Percentiles rank a stretch among this genome's conserved stretches.
These are phyloP conservation scores for Chaetomiaceae sp. DNA, from an alignment of 2,329 filamentous ascomycete species.

Conservation along the genomic window DNA sequence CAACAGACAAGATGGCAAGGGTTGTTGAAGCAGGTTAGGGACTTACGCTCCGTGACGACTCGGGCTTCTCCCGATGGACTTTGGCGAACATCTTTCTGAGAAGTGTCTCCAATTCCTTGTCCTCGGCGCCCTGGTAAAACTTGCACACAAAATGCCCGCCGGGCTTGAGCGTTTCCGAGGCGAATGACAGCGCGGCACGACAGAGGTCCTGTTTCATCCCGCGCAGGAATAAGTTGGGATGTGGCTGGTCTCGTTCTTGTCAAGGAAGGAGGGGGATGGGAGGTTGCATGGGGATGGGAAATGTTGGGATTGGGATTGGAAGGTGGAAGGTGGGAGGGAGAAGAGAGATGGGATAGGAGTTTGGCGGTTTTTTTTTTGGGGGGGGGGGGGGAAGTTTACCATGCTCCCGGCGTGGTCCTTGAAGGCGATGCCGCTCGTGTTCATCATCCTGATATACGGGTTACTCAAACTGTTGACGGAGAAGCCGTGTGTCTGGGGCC, in stretches of 20 bases:
- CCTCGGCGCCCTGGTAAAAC: constrained; percentile 89
- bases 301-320: not conserved
- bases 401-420: constrained; percentile 91
- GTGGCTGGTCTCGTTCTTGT: not conserved
- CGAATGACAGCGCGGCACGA: constrained; percentile 76
- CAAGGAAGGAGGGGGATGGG: not conserved
- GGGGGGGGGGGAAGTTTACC: constrained; percentile 52
- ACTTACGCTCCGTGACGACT: constrained; percentile 79
- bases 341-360: not conserved
- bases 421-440: constrained; percentile 84
- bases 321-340: not conserved
- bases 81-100: constrained; percentile 73
- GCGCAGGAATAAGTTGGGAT: not conserved
- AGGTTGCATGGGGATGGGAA: not conserved
- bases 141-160: constrained; percentile 96
- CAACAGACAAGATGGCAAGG: not conserved
- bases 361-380: too few species aligned
- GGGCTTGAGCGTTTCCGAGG: constrained; percentile 72
- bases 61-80: constrained; percentile 85
- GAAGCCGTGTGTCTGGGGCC: constrained; percentile 74
- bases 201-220: constrained; percentile 72
- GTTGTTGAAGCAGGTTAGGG: not conserved
- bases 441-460: constrained; percentile 98
- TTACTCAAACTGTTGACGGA: constrained; percentile 89
- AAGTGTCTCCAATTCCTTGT: constrained; percentile 70